phyloP scores from a whole-genome alignment of 192 early-diverging fungal species.

The Powellomyces hirtus region DNA sequence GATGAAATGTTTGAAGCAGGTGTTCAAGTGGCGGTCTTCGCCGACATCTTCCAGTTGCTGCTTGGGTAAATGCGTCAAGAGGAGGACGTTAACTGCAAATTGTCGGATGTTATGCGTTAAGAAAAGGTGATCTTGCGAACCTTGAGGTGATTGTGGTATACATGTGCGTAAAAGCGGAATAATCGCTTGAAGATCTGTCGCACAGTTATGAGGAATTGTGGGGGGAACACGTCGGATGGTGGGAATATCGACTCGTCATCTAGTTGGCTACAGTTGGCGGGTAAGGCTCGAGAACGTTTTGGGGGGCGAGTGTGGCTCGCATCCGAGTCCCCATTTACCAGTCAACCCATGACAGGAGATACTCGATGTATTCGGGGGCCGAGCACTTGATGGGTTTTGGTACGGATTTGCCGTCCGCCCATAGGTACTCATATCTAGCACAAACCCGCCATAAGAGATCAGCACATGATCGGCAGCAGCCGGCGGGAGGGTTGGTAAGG shows the following conservation, averaged over 20 bases:
- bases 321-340: constrained; percentile 1
- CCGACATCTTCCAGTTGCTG: constrained; percentile 41
- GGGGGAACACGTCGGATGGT: constrained; percentile 26
- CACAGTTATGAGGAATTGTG: constrained; percentile 20
- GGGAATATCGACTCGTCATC: constrained; percentile 34
- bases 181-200: constrained; percentile 37
- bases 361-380: constrained; percentile 35
- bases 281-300: too few relatives aligned
- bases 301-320: background rate
- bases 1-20: constrained; percentile 41
- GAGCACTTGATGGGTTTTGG: constrained; percentile 34
- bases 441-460: too few relatives aligned
- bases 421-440: constrained; percentile 44
- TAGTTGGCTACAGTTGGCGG: too few relatives aligned
- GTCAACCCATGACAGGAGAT: constrained; percentile 34
- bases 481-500: too few relatives aligned
- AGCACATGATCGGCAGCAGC: too few relatives aligned
- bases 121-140: constrained; percentile 3
- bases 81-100: background rate
- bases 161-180: constrained; percentile 38
- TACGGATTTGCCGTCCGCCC: constrained; percentile 38
- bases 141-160: constrained; percentile 38
- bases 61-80: background rate
- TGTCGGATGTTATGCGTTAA: background rate
- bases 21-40: constrained; percentile 45